Base-by-base conservation (phyloP, 106 monocot genomes). In the Dioscorea zingiberensis region DNA sequence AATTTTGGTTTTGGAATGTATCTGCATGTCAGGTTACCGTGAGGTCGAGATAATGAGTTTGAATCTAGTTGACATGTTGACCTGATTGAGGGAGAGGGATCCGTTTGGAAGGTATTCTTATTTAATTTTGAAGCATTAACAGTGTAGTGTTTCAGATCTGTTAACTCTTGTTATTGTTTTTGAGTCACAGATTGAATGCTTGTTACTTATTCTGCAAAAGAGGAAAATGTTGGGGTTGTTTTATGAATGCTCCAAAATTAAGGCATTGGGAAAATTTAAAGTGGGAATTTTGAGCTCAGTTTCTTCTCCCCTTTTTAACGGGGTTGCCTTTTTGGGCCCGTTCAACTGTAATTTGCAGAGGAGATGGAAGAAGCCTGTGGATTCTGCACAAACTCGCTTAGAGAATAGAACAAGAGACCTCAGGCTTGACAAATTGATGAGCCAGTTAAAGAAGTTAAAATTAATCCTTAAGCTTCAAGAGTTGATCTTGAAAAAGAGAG, bases 321-420 rank as follows among this genome's bases (percentile, higher is more conserved):
- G 58, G 13, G 9, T 27, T 7, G 21, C 38, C 44, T n/a, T 25
- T 3, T 75, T 74, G 55, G 74, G 71, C 1, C 77, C 80, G 13
- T 77, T 67, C 54, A 74, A 67, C 44, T 49, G 28, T 13, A 54
- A 57, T 28, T 58, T 59, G 12, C 87, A 81, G 47, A 74, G 26
- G 32, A 77, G 87, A 66, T 85, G 87, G 85, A 85, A 74, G 55
- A 88, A 85, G 44, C 78, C 93, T n/a, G 63, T 80, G 22, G 76
- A 88, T 65, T 85, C 87, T 13, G 93, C 87, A 3, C 80, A 76
- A 72, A 85, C 85, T 14, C 79, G 88, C 2, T 29, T 93, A 29
- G 93, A 93, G 64, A 83, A 66, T 54, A 74, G 87, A 69, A 85
- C 85, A 1, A 75, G 72, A 38, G 93, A 93, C 64, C 80, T 73